These are phyloP conservation scores for Diaporthe capsici DNA, from an alignment of 2,329 filamentous ascomycete genomes.

Conservation along the genomic window DNA sequence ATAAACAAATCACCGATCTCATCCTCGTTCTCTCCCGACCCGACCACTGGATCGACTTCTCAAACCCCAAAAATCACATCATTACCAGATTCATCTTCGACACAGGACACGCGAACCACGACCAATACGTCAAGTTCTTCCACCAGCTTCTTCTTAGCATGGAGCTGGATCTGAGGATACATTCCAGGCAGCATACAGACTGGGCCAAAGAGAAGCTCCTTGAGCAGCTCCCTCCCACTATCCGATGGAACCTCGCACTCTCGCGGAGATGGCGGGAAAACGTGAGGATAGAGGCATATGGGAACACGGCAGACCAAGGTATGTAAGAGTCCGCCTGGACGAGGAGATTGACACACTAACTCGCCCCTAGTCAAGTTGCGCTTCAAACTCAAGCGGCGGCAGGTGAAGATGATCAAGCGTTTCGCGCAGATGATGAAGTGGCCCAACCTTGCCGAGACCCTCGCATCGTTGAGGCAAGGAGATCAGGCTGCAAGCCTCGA, in stretches of 20 bases:
- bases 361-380: slow-evolving; percentile 67
- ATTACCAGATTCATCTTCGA: slow-evolving; percentile 81
- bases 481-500: slow-evolving; percentile 72
- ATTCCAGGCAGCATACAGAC: slow-evolving; percentile 72
- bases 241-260: slow-evolving; percentile 81
- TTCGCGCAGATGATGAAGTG: slow-evolving; percentile 83
- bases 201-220: slow-evolving; percentile 76
- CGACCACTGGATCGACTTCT: slow-evolving; percentile 80
- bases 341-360: slow-evolving; percentile 7
- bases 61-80: slow-evolving; percentile 77
- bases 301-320: slow-evolving; percentile 66
- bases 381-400: slow-evolving; percentile 74
- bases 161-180: slow-evolving; percentile 79
- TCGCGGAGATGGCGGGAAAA: slow-evolving; percentile 81
- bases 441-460: slow-evolving; percentile 78
- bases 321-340: slow-evolving; percentile 44
- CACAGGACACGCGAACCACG: slow-evolving; percentile 66
- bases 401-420: slow-evolving; percentile 76
- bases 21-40: slow-evolving; percentile 77
- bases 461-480: slow-evolving; percentile 72
- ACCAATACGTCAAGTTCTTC: slow-evolving; percentile 77
- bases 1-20: slow-evolving; percentile 80
- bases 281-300: slow-evolving; percentile 75
- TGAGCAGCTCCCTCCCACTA: slow-evolving; percentile 75
- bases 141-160: slow-evolving; percentile 82